Evolutionary conservation across 1,284 basidiomycete species (phyloP).

Genomic region (Malassezia globosa): DNA sequence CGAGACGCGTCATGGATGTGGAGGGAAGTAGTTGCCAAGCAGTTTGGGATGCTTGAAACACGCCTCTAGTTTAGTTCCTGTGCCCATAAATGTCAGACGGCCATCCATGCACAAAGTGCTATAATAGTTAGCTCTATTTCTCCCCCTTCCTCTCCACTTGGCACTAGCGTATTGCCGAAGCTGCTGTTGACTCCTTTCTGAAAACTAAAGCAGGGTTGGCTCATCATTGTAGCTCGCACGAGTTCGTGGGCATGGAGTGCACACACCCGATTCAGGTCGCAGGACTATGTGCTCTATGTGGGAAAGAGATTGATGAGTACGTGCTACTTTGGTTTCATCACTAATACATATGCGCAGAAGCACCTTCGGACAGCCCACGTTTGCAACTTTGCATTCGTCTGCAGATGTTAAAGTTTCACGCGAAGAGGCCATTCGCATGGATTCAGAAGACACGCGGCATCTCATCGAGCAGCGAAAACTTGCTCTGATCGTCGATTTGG

Average conservation of each 20-base stretch:
- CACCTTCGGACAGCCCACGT: conserved; percentile 15
- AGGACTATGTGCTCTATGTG: conserved; percentile 84
- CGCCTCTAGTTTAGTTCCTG: too few species aligned
- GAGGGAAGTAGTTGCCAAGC: background rate
- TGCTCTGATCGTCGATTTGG: conserved; percentile 90
- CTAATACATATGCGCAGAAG: background rate
- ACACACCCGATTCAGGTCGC: conserved; percentile 83
- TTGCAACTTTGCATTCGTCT: conserved; percentile 37
- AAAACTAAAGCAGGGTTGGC: too few species aligned
- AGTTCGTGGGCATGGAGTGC: conserved; percentile 50
- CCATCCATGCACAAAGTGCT: too few species aligned
- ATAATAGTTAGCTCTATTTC: too few species aligned
- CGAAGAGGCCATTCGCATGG: conserved; percentile 71
- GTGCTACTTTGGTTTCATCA: conserved; percentile 35
- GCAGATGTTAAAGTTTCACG: conserved; percentile 38
- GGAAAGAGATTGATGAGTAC: conserved; percentile 81
- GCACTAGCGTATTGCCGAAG: too few species aligned
- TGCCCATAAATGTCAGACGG: too few species aligned
- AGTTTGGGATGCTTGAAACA: too few species aligned
- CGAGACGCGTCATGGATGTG: conserved; percentile 9
- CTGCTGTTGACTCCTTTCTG: too few species aligned
- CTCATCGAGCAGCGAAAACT: conserved; percentile 68
- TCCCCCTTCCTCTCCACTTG: too few species aligned
- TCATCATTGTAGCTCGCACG: background rate
- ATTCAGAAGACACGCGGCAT: conserved; percentile 65